These are phyloP conservation scores for Teunomyces barrocoloradensis DNA, from an alignment of 805 yeast species.

Conservation along the genomic window DNA sequence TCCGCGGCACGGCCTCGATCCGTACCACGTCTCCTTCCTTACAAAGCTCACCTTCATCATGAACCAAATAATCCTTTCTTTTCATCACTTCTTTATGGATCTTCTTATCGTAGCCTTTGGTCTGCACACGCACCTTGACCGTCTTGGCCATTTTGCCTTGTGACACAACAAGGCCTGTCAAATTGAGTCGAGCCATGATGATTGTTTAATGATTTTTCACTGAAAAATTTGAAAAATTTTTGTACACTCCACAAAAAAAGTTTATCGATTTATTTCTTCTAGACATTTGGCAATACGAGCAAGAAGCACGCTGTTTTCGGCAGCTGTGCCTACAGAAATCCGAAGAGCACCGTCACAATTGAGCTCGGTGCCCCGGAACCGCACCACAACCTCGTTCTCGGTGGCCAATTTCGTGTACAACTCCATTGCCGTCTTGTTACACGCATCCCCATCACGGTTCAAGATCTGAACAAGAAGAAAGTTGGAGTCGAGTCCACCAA, in stretches of 20 bases:
- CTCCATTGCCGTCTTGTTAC: constrained; percentile 60
- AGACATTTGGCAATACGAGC: constrained; percentile 36
- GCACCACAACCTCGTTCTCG: constrained; percentile 73
- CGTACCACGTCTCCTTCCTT: constrained; percentile 95
- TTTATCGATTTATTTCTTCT: background rate
- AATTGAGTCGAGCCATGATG: constrained; percentile 82
- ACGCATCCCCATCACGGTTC: constrained; percentile 60
- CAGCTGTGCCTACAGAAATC: constrained; percentile 79
- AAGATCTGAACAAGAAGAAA: constrained; percentile 75
- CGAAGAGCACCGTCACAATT: constrained; percentile 89
- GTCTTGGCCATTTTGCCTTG: constrained; percentile 97
- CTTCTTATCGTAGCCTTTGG: constrained; percentile 65
- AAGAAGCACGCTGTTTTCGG: constrained; percentile 64
- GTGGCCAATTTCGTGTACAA: constrained; percentile 72
- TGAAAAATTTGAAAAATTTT: no score
- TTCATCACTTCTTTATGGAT: constrained; percentile 74
- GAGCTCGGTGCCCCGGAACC: constrained; percentile 87
- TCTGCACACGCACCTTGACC: constrained; percentile 86
- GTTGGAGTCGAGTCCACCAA: constrained; percentile 87
- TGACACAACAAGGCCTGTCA: constrained; percentile 88
- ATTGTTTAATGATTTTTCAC: constrained; percentile 6
- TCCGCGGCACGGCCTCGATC: constrained; percentile 83
- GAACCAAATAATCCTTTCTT: constrained; percentile 84
- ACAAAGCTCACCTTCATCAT: constrained; percentile 88
- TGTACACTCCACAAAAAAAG: no score